Conservation (phyloP, 2,329 filamentous ascomycete genomes). For the Pyricularia sp. region DNA sequence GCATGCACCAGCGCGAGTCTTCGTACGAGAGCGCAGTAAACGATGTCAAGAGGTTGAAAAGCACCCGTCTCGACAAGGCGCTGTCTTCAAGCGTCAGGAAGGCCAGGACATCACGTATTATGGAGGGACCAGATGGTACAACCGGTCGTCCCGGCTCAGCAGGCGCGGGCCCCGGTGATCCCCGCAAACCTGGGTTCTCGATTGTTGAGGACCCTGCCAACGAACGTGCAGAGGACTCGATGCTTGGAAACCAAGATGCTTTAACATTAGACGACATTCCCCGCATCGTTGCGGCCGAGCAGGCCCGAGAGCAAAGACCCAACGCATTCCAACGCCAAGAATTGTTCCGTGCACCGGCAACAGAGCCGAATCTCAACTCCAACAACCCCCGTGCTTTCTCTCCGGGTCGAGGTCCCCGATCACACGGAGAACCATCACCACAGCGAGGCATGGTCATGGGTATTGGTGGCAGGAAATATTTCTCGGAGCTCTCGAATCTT, state of each 20-base stretch:
- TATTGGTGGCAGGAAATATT: constrained; percentile 66
- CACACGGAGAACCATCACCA: constrained; percentile 39
- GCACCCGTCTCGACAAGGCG: constrained; percentile 88
- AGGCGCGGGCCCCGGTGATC: constrained; percentile 45
- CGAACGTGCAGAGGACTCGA: constrained; percentile 65
- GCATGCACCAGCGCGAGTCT: constrained; percentile 57
- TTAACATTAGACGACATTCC: constrained; percentile 94
- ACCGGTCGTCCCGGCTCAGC: constrained; percentile 61
- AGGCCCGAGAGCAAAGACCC: constrained; percentile 81
- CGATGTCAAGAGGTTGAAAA: constrained; percentile 84
- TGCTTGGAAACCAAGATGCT: constrained; percentile 83
- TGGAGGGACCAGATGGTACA: constrained; percentile 72
- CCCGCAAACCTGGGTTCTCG: constrained; percentile 51
- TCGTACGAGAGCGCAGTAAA: constrained; percentile 94
- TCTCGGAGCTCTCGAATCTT: constrained; percentile 87
- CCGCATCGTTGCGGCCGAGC: constrained; percentile 88
- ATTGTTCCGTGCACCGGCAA: constrained; percentile 45
- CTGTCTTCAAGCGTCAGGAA: constrained; percentile 88
- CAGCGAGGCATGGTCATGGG: constrained; percentile 19
- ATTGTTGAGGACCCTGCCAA: constrained; percentile 71
- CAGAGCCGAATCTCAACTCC: constrained; percentile 56
- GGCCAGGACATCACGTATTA: constrained; percentile 81
- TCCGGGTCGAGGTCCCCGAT: constrained; percentile 39
- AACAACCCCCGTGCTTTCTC: constrained; percentile 42
- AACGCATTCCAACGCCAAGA: constrained; percentile 68